phyloP scores from a whole-genome alignment of 352 stramenopile genomes.

The Elongisporangium prolatum region DNA sequence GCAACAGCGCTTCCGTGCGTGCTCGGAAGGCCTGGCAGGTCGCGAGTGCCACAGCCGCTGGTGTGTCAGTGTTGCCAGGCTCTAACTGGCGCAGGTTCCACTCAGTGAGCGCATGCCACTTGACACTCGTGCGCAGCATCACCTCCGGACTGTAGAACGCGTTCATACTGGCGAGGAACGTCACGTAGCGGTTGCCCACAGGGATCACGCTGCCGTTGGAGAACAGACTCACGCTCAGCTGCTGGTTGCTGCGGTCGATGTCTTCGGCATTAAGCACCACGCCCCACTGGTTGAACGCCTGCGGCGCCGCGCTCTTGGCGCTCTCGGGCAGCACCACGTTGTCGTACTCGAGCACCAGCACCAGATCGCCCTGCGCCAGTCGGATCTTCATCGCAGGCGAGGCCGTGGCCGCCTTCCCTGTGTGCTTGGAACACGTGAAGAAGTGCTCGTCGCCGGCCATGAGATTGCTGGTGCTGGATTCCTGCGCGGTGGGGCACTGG shows the following conservation, averaged over 20 bases:
- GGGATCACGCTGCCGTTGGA: conserved; percentile 47
- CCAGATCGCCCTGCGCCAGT: conserved; percentile 48
- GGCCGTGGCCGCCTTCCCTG: conserved; percentile 5
- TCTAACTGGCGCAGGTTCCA: conserved; percentile 29
- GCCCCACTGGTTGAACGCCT: conserved; percentile 55
- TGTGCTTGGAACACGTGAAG: conserved; percentile 39
- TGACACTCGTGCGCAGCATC: conserved; percentile 45
- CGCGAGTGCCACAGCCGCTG: conserved; percentile 7
- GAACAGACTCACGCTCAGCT: conserved; percentile 55
- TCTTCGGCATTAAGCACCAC: conserved; percentile 42
- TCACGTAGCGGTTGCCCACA: conserved; percentile 51
- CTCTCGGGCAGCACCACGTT: conserved; percentile 45
- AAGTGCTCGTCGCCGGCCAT: conserved; percentile 19
- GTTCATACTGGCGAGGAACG: conserved; percentile 31
- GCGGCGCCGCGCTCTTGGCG: conserved; percentile 25
- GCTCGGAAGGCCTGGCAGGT: conserved; percentile 22
- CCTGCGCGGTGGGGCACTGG: conserved; percentile 17
- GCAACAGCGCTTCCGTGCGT: conserved; percentile 16
- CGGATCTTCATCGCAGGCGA: conserved; percentile 13
- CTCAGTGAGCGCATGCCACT: conserved; percentile 52
- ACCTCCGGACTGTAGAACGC: conserved; percentile 32
- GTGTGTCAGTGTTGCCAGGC: conserved; percentile 11
- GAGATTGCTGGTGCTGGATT: not conserved
- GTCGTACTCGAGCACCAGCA: conserved; percentile 63
- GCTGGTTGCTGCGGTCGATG: conserved; percentile 42